Conservation (phyloP, 1,284 basidiomycete species). For the Amylostereum areolatum region DNA sequence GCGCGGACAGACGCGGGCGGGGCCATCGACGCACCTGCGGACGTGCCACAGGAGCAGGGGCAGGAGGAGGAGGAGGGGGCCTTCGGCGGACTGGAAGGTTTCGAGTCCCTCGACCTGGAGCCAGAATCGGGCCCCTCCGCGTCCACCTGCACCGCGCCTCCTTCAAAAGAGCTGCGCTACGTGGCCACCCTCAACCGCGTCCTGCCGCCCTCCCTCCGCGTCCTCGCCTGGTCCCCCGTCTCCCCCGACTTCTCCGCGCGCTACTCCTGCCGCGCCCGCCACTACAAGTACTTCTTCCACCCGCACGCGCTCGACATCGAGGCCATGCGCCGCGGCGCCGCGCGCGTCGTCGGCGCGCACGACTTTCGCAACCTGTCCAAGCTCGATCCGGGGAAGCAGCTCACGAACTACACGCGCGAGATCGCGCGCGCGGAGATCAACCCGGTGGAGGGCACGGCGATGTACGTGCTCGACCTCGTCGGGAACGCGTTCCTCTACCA, state of each 20-base stretch:
- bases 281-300: slow-evolving; percentile 98
- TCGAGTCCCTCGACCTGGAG: slow-evolving; percentile 23
- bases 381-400: slow-evolving; percentile 91
- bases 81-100: slow-evolving; percentile 21
- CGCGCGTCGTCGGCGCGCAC: slow-evolving; percentile 78
- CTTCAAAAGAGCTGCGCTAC: slow-evolving; percentile 66
- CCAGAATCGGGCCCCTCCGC: slow-evolving; percentile 14
- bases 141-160: slow-evolving; percentile 10
- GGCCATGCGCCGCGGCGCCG: slow-evolving; percentile 76
- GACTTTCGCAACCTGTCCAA: slow-evolving; percentile 97
- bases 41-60: slow-evolving; percentile 2
- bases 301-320: slow-evolving; percentile 58
- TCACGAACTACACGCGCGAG: slow-evolving; percentile 68
- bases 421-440: slow-evolving; percentile 62
- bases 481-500: slow-evolving; percentile 95
- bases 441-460: slow-evolving; percentile 25
- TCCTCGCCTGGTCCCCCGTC: slow-evolving; percentile 97
- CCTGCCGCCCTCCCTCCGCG: slow-evolving; percentile 83
- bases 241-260: slow-evolving; percentile 77
- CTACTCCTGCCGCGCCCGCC: slow-evolving; percentile 81
- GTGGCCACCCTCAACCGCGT: slow-evolving; percentile 83
- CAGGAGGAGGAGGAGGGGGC: slow-evolving; percentile 7
- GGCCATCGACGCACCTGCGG: too few species aligned
- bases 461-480: slow-evolving; percentile 82
- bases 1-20: slow-evolving; percentile 22